Evolutionary conservation across 176 grass and related monocot genomes (phyloP), one percentile per base, ranked within the genome.

Genomic region (Oryza brachyantha): DNA sequence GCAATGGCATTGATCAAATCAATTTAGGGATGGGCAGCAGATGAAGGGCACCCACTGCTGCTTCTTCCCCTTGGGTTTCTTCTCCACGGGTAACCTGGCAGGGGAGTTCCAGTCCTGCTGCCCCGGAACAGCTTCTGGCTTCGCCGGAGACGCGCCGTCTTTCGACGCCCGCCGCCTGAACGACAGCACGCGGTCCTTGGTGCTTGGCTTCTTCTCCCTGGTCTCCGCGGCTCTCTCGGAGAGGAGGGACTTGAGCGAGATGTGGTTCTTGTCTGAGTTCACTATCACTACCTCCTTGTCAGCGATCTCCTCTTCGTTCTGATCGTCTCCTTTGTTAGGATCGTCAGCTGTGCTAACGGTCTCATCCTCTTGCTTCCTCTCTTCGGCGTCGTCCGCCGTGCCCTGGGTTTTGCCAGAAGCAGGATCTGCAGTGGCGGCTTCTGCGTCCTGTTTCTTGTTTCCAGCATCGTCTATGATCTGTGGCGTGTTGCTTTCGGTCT

Each of bases 91-190:
- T 37, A 93, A 60, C 84, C 91, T 87, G 1, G 87, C 91, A 1
- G 87, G 87, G 13, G 87, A 93, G 70, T 90, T 90, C 91, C 84
- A 93, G 52, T 90, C 87, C 41, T 78, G 81, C 38, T 87, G 78
- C 79, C 55, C 84, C 13, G 84, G 71, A 42, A 52, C 48, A 7
- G 63, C 73, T 10, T 59, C 66, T 7, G 90, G 59, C 58, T 68
- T 86, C 50, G 7, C 37, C 0, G 76, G 67, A 3, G 67, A 74
- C 8, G 16, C 60, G 7, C 43, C 67, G 36, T 85, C 87, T 36
- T 79, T 81, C 0, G 66, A 84, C 3, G 40, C 39, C 25, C 67
- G 42, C 22, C 77, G 80, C 63, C 69, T 82, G 61, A 74, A 85
- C 3, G 87, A 75, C 45, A 82, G 35, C 25, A 78, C 82, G 4